Evolutionary conservation across 2,329 filamentous ascomycete species (phyloP), one percentile per base, ranked within the genome.

Genomic region (Colletotrichum truncatum): DNA sequence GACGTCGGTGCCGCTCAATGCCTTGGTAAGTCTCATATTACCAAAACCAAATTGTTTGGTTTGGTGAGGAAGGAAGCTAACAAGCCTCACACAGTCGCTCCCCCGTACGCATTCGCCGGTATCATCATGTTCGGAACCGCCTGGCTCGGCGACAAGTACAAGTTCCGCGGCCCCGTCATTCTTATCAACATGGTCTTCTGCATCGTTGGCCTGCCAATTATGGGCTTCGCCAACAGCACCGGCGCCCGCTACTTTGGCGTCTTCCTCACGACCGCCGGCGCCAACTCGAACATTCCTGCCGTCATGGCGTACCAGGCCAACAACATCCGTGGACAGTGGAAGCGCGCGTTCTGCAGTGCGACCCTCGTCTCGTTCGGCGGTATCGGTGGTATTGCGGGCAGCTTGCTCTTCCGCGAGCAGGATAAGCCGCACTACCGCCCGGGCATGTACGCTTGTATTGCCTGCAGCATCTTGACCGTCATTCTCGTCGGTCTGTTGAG

Each of bases 261-360:
- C 62, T 94, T 94, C 79, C 79, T 94, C 49, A 85, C 88, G n/a
- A 91, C 91, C 0, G 91, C 91, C 0, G 93, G 91, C 7, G 89
- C 90, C 68, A 94, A 94, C 76, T 86, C 89, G 69, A 96, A 96
- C 74, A 83, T 95, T 4, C 93, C 93, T 0, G 84, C 88, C 2
- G 83, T 88, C 46, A 88, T 97, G 81, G 86, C 92, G 0, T 96
- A 93, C 80, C 93, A 95, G 80, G 92, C 92, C 41, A 96, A 95
- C 79, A 97, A 97, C 77, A 91, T 97, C 73, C 89, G 92, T 56
- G 93, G 93, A 0, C 93, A 96, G 79, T 97, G 93, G 92, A 97
- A 95, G 81, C 88, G 93, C 49, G 93, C 93, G 1, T 90, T 96
- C 70, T 90, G 88, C 75, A 92, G 88, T 64, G 91, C 93, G 3